Evolutionary conservation across 345 rosid genomes (phyloP), one percentile per base, ranked within the genome.

Genomic region (Sapria himalayana): DNA sequence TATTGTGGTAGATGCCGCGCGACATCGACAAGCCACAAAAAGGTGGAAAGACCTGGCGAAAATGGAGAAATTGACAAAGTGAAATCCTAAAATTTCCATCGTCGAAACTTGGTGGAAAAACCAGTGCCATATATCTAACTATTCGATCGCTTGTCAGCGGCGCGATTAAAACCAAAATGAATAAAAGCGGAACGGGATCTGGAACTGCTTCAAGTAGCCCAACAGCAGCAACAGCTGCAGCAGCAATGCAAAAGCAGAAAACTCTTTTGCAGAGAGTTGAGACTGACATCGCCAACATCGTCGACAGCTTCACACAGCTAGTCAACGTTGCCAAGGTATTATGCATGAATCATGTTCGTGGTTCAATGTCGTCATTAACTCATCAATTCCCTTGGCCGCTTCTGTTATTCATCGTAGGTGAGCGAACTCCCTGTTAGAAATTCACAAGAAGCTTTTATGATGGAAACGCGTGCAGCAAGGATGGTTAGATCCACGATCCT

Each of bases 401-500:
- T 27, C 17, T n/a, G n/a, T 31, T 59, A 24, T 48, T 57, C 16
- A 15, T 20, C 51, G 40, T 49, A 86, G 94, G 81, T 86, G 41
- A 71, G 56, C 60, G 89, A 81, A 46, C 72, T 62, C 1, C 79
- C 71, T 0, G 89, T 85, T 36, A 67, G 84, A 59, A 85, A 81
- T 55, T 64, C 84, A 1, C 96, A 85, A 46, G 86, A 85, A 63
- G 70, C 86, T 22, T 70, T 69, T 63, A 77, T 73, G 93, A 81
- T 81, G 97, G 94, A 86, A 60, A 73, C 70, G 89, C 92, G 89
- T 12, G 92, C 97, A n/a, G 66, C 92, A 8, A 67, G 86, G 66
- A 71, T 85, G 92, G 92, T 85, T 21, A 45, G 65, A 52, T 21
- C 22, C 16, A 7, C 35, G 9, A 12, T 34, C 13, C 1, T 31